These are phyloP conservation scores for Microcyclospora pomicola DNA, from an alignment of 2,329 filamentous ascomycete species.

Conservation along the genomic window DNA sequence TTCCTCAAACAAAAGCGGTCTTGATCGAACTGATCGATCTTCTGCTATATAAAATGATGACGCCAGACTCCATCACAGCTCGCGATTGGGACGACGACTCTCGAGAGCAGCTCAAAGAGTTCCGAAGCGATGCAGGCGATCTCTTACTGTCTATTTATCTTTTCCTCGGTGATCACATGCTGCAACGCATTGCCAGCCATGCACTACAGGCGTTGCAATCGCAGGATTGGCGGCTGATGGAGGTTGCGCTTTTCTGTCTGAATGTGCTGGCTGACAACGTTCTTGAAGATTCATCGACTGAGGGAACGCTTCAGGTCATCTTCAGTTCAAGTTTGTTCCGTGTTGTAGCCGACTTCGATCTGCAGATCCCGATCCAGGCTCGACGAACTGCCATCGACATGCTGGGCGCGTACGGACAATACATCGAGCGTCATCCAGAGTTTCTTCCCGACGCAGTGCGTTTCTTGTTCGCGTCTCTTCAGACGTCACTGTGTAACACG, in stretches of 20 bases:
- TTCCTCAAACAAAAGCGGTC: conserved; percentile 42
- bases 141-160: conserved; percentile 59
- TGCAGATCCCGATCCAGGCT: conserved; percentile 46
- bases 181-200: conserved; percentile 34
- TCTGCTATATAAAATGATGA: conserved; percentile 26
- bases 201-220: conserved; percentile 27
- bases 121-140: conserved; percentile 66
- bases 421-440: conserved; percentile 56
- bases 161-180: conserved; percentile 31
- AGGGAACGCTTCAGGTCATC: conserved; percentile 45
- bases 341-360: conserved; percentile 30
- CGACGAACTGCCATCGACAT: conserved; percentile 55
- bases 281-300: conserved; percentile 42
- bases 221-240: conserved; percentile 35
- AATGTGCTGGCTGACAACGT: conserved; percentile 54
- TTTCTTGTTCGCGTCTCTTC: conserved; percentile 58
- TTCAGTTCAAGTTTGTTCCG: conserved; percentile 49
- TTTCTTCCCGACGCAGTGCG: conserved; percentile 58
- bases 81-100: conserved; percentile 55
- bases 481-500: conserved; percentile 46
- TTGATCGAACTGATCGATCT: conserved; percentile 39
- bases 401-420: conserved; percentile 60
- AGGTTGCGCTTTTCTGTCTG: conserved; percentile 46
- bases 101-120: conserved; percentile 34
- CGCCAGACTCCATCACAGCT: conserved; percentile 45